Base-by-base conservation (phyloP, 2,329 filamentous ascomycete species). In the Aureobasidium sp. region DNA sequence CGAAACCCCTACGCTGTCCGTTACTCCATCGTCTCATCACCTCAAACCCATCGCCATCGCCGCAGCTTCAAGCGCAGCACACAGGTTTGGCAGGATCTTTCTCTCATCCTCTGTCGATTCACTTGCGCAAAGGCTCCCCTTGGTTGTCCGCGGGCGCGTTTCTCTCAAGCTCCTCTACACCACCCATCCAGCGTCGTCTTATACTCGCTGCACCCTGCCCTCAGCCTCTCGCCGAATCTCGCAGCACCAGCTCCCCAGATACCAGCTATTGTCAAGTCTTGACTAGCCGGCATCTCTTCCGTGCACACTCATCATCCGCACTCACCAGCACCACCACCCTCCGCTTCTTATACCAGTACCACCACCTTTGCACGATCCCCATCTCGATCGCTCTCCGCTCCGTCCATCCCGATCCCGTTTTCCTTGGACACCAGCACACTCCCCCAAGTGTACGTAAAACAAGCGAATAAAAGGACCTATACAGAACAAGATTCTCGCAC, bases 141-240 rank as follows among this genome's bases (percentile, higher is more conserved):
- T 20, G 9, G 55, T 58, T 20, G 42, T 58, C 39, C 17, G 11
- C 31, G 53, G 55, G 55, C 55, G 55, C 42, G 29, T 48, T 42
- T n/a, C 15, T 48, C 29, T 51, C 47, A 20, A 51, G 45, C 45
- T 27, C 29, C 45, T 37, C 42, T 58, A 27, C 55, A 58, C 42
- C 55, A 47, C 55, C 31, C 42, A 39, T 55, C 53, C 27, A 57
- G 53, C 45, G 53, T 57, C 39, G 41, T 57, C 27, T 45, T 29
- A 45, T 45, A 58, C 42, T 53, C 57, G 52, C 62, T 60, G 62
- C 55, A 64, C 58, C 55, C 56, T 62, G 59, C 59, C 56, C 61
- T 31, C 42, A 53, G 47, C 55, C 42, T 61, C 15, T 48, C 55
- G 57, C 39, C 58, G 37, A 34, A 61, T 25, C 29, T 49, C 57